Evolutionary conservation across 371 early-diverging fungal genomes (phyloP).

Genomic region (Neoconidiobolus thromboides): DNA sequence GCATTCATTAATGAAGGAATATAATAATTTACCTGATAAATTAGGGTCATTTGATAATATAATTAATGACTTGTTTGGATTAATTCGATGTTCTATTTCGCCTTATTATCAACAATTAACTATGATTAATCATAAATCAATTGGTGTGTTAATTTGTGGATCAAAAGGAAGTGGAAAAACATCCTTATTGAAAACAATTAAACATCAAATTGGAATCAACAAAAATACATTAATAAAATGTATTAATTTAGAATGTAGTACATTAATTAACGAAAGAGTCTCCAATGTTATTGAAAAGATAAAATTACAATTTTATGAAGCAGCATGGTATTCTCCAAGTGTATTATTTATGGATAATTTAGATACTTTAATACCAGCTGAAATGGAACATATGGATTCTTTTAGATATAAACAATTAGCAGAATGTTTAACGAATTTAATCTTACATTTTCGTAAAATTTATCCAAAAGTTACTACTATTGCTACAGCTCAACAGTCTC

Average conservation of each 20-base stretch:
- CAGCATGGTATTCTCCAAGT: slow-evolving; percentile 61
- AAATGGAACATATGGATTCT: slow-evolving; percentile 59
- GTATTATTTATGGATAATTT: slow-evolving; percentile 90
- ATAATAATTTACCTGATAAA: no score
- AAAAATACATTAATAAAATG: slow-evolving; percentile 15
- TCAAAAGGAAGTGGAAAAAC: slow-evolving; percentile 79
- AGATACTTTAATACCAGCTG: slow-evolving; percentile 76
- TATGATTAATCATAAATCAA: no score
- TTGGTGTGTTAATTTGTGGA: slow-evolving; percentile 58
- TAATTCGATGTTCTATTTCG: slow-evolving; percentile 14
- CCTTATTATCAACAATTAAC: slow-evolving; percentile 14
- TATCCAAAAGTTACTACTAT: slow-evolving; percentile 32
- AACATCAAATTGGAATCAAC: slow-evolving; percentile 8
- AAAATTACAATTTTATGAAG: slow-evolving; percentile 38
- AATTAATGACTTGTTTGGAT: background rate
- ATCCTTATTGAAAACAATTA: slow-evolving; percentile 30
- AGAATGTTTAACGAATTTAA: slow-evolving; percentile 34
- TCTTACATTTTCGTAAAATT: slow-evolving; percentile 18
- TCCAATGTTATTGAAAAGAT: slow-evolving; percentile 41
- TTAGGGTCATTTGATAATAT: background rate
- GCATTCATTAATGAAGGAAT: no score
- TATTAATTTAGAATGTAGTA: slow-evolving; percentile 38
- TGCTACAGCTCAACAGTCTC: slow-evolving; percentile 49
- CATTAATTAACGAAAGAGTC: slow-evolving; percentile 35
- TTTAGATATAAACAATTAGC: slow-evolving; percentile 46